These are phyloP conservation scores for Coemansia sp. DNA, from an alignment of 192 early-diverging fungal genomes.

Conservation along the genomic window DNA sequence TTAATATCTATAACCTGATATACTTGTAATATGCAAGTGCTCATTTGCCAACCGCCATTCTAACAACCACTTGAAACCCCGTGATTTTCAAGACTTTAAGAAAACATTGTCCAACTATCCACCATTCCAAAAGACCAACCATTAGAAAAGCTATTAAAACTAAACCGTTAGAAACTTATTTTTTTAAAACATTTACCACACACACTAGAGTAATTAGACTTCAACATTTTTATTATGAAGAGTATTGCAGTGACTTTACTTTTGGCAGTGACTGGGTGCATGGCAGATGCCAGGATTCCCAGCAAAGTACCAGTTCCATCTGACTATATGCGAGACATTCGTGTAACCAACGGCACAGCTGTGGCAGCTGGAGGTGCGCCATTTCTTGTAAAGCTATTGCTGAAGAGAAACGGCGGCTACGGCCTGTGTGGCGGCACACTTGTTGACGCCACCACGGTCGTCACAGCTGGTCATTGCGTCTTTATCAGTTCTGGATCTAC, in stretches of 20 bases:
- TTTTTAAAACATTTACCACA: too few relatives aligned
- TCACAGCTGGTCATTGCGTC: conserved; percentile 44
- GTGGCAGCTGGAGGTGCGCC: conserved; percentile 27
- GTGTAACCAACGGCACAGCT: conserved; percentile 45
- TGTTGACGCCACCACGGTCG: conserved; percentile 27
- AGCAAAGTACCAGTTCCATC: neutral
- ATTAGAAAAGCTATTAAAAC: neutral
- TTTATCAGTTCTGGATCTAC: neutral
- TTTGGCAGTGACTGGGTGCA: neutral
- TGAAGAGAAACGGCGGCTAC: neutral
- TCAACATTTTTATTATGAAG: neutral
- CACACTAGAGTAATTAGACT: neutral
- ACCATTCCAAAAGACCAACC: neutral
- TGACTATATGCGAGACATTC: conserved; percentile 10
- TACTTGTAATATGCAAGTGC: neutral
- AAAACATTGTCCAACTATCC: neutral
- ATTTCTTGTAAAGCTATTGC: conserved; percentile 21
- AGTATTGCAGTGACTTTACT: neutral
- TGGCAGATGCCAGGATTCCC: neutral
- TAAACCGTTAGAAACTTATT: too few relatives aligned
- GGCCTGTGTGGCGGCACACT: conserved; percentile 46
- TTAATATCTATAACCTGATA: neutral
- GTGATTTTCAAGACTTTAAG: too few relatives aligned
- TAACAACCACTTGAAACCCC: too few relatives aligned
- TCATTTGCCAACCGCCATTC: neutral